Evolutionary conservation across 352 stramenopile species (phyloP).

Genomic region (Phytophthora foliorum): DNA sequence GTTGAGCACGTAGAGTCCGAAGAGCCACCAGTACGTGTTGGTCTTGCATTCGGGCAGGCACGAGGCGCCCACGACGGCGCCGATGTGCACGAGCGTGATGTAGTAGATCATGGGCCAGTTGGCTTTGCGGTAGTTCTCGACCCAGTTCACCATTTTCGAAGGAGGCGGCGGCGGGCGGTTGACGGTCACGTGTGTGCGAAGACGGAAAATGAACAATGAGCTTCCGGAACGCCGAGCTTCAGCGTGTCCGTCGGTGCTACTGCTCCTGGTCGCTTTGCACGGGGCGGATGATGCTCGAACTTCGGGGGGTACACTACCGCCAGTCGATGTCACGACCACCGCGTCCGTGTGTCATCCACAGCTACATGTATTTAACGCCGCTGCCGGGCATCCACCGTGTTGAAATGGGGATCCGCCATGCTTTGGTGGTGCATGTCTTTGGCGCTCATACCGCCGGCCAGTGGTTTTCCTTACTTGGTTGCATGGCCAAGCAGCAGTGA

Average conservation of each 20-base stretch:
- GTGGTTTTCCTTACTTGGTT: constrained; percentile 25
- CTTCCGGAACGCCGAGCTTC: constrained; percentile 1
- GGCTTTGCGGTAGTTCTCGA: constrained; percentile 84
- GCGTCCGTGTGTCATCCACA: constrained; percentile 28
- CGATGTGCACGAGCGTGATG: constrained; percentile 94
- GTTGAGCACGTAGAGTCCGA: constrained; percentile 91
- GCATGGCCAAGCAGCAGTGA: constrained; percentile 38
- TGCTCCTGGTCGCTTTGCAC: neutral
- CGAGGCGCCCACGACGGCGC: constrained; percentile 91
- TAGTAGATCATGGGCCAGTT: constrained; percentile 99
- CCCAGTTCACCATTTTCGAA: constrained; percentile 57
- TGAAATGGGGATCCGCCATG: constrained; percentile 27
- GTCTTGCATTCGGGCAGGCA: constrained; percentile 93
- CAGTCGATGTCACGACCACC: constrained; percentile 36
- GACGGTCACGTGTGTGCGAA: constrained; percentile 17
- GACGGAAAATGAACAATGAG: constrained; percentile 43
- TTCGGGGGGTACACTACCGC: constrained; percentile 27
- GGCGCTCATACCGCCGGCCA: constrained; percentile 4
- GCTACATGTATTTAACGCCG: constrained; percentile 39
- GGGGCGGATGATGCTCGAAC: constrained; percentile 23
- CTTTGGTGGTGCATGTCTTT: constrained; percentile 34
- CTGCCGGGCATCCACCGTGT: neutral
- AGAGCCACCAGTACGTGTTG: constrained; percentile 91
- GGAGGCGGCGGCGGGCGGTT: neutral
- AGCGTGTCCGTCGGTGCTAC: neutral